These are phyloP conservation scores for thale cress (Arabidopsis thaliana) DNA, from an alignment of 345 rosid genomes.

Conservation along the genomic window TAIR10.1 NC_003074.8:6963001-6963500, in stretches of 20 bases:
- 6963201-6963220: conserved; percentile 24
- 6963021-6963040: conserved; percentile 11
- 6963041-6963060: conserved; percentile 18
- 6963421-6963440: not conserved
- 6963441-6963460: conserved; percentile 20
- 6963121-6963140: conserved; percentile 41
- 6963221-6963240: conserved; percentile 9
- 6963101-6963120: conserved; percentile 35
- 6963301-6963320: not conserved
- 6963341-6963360: conserved; percentile 3
- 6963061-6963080: conserved; percentile 37
- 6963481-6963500: conserved; percentile 99
- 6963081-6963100: conserved; percentile 30
- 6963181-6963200: conserved; percentile 34
- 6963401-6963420: conserved; percentile 4
- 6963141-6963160: conserved; percentile 39
- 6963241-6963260: conserved; percentile 19
- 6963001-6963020: conserved; percentile 1
- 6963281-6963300: conserved; percentile 10
- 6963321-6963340: not conserved
- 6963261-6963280: conserved; percentile 9
- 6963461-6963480: conserved; percentile 99
- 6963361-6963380: not conserved
- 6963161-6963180: conserved; percentile 37
- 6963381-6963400: not conserved